Percentiles rank a stretch among this genome's conserved stretches.
phyloP scores from a whole-genome alignment of 257 asterid genomes.

The Perilla frutescens region DNA sequence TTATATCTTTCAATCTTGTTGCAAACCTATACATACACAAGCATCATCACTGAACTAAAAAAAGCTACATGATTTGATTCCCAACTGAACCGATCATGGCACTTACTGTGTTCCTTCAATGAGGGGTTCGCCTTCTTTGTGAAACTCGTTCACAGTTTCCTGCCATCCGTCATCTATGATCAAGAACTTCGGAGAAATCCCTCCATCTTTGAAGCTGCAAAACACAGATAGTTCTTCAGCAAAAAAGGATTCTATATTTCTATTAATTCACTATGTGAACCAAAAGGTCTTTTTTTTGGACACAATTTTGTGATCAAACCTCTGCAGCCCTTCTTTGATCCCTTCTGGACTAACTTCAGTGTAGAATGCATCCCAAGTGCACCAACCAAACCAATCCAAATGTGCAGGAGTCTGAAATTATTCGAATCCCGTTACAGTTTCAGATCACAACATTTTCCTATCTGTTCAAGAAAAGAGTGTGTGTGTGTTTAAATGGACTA shows the following conservation, averaged over 20 bases:
- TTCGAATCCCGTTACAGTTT: neutral
- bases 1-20: constrained; percentile 53
- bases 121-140: constrained; percentile 53
- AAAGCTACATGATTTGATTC: neutral
- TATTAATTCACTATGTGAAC: neutral
- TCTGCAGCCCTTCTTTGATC: constrained; percentile 60
- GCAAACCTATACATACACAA: constrained; percentile 49
- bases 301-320: constrained; percentile 35
- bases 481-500: constrained; percentile 10
- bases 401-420: constrained; percentile 49
- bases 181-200: constrained; percentile 59
- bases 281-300: neutral
- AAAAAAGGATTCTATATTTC: neutral
- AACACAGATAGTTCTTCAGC: neutral
- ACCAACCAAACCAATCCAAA: constrained; percentile 66
- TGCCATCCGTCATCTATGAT: constrained; percentile 92
- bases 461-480: constrained; percentile 5
- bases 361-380: constrained; percentile 72
- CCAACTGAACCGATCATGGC: neutral
- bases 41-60: constrained; percentile 5
- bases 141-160: constrained; percentile 56
- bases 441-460: constrained; percentile 11
- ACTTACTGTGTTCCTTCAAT: constrained; percentile 67
- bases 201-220: constrained; percentile 60
- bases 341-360: constrained; percentile 52